Base-by-base conservation (phyloP, 1,284 basidiomycete genomes). In the Fomitopsis palustris region DNA sequence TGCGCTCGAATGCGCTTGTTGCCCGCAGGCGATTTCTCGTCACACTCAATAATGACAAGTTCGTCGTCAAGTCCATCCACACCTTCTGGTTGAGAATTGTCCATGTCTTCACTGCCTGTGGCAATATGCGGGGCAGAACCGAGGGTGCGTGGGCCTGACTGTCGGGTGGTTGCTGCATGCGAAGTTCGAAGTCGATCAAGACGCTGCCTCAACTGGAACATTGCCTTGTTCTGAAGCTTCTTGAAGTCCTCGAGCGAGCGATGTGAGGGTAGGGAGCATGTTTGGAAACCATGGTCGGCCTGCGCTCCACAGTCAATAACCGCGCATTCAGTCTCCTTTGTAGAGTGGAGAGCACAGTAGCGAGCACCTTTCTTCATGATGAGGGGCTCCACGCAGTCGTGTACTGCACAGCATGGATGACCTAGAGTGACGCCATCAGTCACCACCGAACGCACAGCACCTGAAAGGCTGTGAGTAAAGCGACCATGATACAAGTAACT, bases 371-470 rank as follows among this genome's bases (percentile, higher is more conserved):
- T 64, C 6, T 67, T 67, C 29, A 64, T 69, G 33, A 35, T 17
- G 1, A 73, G 65, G 6, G 66, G 56, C 7, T 56, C 47, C 6
- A 55, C 52, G 53, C 74, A 75, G 54, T 63, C 49, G 25, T 65
- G 64, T 1, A 65, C 54, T 9, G 56, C 61, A 58, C 73, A 73
- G 42, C 71, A 69, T 1, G 68, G 68, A 55, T 61, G 65, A 0
- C 73, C 73, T 6, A 75, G 62, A 3, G 67, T 67, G 8, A 75
- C 54, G 2, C 73, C 73, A 60, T 75, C 73, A 3, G 64, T 68
- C 17, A 75, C 63, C 33, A 71, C 61, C 0, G 65, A 63, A 27
- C 67, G 67, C 12, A 69, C 33, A 4, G 14, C 8, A 19, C 17
- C 49, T 52, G 27, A 4, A 33, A 51, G 4, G 25, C 23, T n/a